These are phyloP conservation scores for Quercus variabilis DNA, from an alignment of 306 rosid genomes.

Conservation along the genomic window DNA sequence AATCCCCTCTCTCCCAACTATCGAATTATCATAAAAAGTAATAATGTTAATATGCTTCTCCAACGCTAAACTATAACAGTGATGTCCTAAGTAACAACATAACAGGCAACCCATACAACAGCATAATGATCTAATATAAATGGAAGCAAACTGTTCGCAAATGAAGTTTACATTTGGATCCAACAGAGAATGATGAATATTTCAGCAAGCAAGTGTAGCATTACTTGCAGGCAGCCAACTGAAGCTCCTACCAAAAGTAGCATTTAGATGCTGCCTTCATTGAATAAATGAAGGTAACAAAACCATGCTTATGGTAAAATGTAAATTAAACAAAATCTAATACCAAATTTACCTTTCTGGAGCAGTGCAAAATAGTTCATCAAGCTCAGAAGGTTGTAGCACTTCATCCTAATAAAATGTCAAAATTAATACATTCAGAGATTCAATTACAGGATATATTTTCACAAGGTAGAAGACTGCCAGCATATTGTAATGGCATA, in stretches of 20 bases:
- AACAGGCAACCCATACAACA: not conserved
- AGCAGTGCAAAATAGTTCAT: conserved; percentile 77
- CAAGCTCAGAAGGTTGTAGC: conserved; percentile 65
- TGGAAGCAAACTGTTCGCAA: not conserved
- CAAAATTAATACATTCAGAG: conserved; percentile 32
- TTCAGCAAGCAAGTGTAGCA: not conserved
- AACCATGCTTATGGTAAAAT: not conserved
- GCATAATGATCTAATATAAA: not conserved
- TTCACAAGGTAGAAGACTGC: conserved; percentile 14
- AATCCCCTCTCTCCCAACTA: no score
- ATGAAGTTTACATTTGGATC: not conserved
- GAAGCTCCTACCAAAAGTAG: not conserved
- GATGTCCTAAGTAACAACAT: not conserved
- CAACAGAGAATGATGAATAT: not conserved
- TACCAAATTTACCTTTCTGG: conserved; percentile 66
- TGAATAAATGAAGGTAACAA: not conserved
- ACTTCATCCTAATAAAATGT: conserved; percentile 69
- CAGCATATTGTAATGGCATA: conserved; percentile 28
- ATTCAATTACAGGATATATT: conserved; percentile 12
- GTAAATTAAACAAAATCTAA: not conserved
- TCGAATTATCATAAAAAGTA: not conserved
- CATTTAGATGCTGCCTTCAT: not conserved
- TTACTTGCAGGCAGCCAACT: not conserved
- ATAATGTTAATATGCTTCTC: not conserved
- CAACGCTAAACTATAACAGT: not conserved